Percentiles rank a stretch among this genome's conserved stretches.
phyloP scores from a whole-genome alignment of 2,329 filamentous ascomycete species.

The Sphaerulina populicola region DNA sequence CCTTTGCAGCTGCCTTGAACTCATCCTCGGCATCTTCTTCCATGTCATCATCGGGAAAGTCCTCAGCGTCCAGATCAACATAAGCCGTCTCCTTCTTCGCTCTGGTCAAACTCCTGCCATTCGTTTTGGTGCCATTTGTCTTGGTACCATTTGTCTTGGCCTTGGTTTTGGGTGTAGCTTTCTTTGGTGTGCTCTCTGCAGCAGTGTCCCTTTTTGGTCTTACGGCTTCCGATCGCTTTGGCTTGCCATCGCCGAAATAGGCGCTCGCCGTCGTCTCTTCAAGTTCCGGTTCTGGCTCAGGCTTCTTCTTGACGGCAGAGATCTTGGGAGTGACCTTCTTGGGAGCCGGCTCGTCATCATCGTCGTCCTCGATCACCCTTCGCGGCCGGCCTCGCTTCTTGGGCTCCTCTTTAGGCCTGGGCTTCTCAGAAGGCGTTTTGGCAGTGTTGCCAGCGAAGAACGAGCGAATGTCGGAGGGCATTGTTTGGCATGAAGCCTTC shows the following conservation, averaged over 20 bases:
- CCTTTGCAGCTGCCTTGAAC: conserved; percentile 63
- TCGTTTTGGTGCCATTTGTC: conserved; percentile 31
- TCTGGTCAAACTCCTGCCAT: conserved; percentile 33
- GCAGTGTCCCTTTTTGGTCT: conserved; percentile 19
- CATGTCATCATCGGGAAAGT: conserved; percentile 36
- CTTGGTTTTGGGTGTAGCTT: conserved; percentile 31
- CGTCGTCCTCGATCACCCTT: conserved; percentile 73
- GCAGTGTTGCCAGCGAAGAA: conserved; percentile 78
- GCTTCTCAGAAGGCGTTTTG: conserved; percentile 39
- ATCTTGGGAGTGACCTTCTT: conserved; percentile 44
- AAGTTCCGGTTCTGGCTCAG: conserved; percentile 21
- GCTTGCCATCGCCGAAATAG: conserved; percentile 53
- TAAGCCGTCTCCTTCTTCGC: conserved; percentile 39
- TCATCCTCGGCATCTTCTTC: conserved; percentile 65
- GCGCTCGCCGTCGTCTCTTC: conserved; percentile 54
- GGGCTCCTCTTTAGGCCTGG: conserved; percentile 31
- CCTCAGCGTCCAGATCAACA: conserved; percentile 30
- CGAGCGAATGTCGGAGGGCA: conserved; percentile 79
- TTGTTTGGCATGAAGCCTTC: conserved; percentile 34
- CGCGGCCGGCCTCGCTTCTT: conserved; percentile 45
- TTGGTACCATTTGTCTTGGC: conserved; percentile 33
- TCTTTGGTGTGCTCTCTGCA: conserved; percentile 34
- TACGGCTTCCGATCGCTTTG: conserved; percentile 41
- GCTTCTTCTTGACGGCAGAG: conserved; percentile 38
- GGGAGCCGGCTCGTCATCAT: conserved; percentile 37